These are phyloP conservation scores for Schizophyllum amplum DNA, from an alignment of 1,284 basidiomycete species.

Conservation along the genomic window DNA sequence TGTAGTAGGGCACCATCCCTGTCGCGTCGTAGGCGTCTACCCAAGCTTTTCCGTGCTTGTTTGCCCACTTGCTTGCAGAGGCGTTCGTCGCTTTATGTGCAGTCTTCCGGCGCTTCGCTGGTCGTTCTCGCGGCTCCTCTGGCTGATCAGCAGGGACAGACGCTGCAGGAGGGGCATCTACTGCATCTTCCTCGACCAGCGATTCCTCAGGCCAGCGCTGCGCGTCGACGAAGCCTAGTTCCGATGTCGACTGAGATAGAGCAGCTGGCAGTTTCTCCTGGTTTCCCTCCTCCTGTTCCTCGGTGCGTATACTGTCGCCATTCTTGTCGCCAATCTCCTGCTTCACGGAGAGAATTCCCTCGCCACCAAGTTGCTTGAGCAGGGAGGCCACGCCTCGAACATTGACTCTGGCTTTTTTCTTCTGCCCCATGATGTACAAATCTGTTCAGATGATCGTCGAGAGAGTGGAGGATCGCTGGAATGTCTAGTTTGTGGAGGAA, in stretches of 20 bases:
- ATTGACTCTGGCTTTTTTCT: background rate
- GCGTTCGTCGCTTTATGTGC: background rate
- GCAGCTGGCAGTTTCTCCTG: background rate
- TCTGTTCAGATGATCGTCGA: too few relatives aligned
- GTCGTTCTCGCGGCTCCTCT: background rate
- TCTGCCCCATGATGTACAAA: background rate
- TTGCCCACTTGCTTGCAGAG: background rate
- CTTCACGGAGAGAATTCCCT: background rate
- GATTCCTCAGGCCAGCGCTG: background rate
- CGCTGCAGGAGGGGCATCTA: background rate
- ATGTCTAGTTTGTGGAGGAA: too few relatives aligned
- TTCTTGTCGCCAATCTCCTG: background rate
- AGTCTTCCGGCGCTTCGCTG: background rate
- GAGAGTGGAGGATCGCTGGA: too few relatives aligned
- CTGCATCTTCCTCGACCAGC: background rate
- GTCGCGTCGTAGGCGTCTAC: slow-evolving; percentile 55
- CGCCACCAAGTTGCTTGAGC: background rate
- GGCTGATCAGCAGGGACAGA: background rate
- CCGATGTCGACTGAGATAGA: background rate
- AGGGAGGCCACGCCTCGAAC: background rate
- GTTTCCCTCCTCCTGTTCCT: background rate
- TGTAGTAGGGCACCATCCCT: slow-evolving; percentile 65
- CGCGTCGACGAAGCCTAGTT: background rate
- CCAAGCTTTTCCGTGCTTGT: slow-evolving; percentile 10
- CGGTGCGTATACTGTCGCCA: background rate